Conservation (phyloP, 169 alveolate species). For the Blepharisma undulans region DNA sequence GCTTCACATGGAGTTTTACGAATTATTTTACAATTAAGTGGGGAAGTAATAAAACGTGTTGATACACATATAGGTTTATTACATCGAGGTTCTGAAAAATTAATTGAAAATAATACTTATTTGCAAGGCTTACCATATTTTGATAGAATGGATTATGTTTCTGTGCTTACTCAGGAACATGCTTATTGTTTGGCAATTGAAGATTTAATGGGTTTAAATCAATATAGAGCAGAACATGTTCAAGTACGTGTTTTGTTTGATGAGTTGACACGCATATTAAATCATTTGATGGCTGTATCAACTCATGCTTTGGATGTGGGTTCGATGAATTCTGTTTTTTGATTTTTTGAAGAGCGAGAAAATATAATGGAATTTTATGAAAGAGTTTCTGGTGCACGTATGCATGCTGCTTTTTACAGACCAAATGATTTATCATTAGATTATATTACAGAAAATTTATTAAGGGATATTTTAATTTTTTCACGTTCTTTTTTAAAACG, state of each 20-base stretch:
- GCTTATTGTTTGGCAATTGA: slow-evolving; percentile 52
- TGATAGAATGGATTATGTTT: slow-evolving; percentile 44
- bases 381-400: slow-evolving; percentile 62
- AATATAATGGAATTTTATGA: slow-evolving; percentile 60
- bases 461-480: slow-evolving; percentile 18
- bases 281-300: slow-evolving; percentile 46
- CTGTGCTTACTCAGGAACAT: slow-evolving; percentile 52
- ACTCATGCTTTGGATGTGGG: slow-evolving; percentile 58
- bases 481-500: slow-evolving; percentile 7
- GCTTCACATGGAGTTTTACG: slow-evolving; percentile 60
- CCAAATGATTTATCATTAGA: slow-evolving; percentile 46
- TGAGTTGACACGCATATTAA: slow-evolving; percentile 48
- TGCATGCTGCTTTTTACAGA: slow-evolving; percentile 63
- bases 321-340: slow-evolving; percentile 47
- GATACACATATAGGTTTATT: slow-evolving; percentile 56
- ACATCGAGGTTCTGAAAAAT: slow-evolving; percentile 56
- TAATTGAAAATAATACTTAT: slow-evolving; percentile 42
- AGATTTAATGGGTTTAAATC: slow-evolving; percentile 6
- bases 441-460: not conserved
- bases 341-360: slow-evolving; percentile 60
- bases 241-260: slow-evolving; percentile 50
- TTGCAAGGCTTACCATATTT: slow-evolving; percentile 52
- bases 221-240: slow-evolving; percentile 24
- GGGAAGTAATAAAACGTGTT: slow-evolving; percentile 48
- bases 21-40: slow-evolving; percentile 41